A percentile compares a stretch with the other conserved stretches of the same genome.
Evolutionary conservation across 306 rosid species (phyloP).

Genomic region (Benincasa hispida): DNA sequence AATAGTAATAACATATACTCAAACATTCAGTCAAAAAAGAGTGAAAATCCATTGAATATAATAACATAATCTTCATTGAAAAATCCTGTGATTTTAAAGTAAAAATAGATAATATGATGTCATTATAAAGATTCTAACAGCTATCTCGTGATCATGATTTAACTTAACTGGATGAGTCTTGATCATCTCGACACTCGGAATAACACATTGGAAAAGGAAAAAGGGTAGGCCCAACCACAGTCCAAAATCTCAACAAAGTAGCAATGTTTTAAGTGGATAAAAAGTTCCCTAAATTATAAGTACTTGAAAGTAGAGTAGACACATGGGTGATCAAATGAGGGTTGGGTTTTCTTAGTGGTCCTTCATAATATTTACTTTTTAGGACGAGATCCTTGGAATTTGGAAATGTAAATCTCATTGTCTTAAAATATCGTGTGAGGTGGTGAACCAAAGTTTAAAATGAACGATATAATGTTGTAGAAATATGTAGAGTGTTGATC

Average conservation of each 20-base stretch:
- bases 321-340: neutral
- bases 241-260: too few species aligned
- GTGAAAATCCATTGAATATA: neutral
- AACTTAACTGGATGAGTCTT: neutral
- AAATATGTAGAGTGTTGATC: too few species aligned
- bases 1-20: neutral
- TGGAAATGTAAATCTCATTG: too few species aligned
- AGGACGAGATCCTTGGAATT: neutral
- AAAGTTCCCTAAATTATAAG: neutral
- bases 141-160: neutral
- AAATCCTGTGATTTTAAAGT: neutral
- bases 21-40: neutral
- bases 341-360: neutral
- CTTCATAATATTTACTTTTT: too few species aligned
- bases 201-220: neutral
- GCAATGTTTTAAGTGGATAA: too few species aligned
- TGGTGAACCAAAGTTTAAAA: too few species aligned
- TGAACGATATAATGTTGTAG: too few species aligned
- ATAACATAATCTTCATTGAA: neutral
- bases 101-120: neutral
- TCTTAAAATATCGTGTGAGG: neutral
- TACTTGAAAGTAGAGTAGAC: too few species aligned
- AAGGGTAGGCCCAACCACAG: too few species aligned
- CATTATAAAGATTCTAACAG: neutral
- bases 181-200: neutral